Base-by-base conservation (phyloP, 495 filamentous ascomycete species). In the Neurospora cerealis region DNA sequence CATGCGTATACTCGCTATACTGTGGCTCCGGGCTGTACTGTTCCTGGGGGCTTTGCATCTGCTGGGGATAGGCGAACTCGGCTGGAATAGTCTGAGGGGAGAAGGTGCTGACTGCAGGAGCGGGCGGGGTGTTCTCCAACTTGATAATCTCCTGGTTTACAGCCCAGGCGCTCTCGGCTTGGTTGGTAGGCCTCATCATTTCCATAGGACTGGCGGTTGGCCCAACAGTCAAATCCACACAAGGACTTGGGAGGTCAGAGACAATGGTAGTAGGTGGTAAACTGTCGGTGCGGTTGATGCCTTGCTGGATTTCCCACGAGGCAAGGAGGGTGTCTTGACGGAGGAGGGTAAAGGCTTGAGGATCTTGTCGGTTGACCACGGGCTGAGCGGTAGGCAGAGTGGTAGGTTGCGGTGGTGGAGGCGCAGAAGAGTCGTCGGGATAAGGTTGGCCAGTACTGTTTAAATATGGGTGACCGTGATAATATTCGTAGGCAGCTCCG, bases 121-220 rank as follows among this genome's bases (percentile, higher is more conserved):
- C 76, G 4, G 81, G 82, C 32, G 78, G 78, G 7, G 83, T 82
- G 76, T 80, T 83, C 71, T 84, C 79, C 32, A 84, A 80, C 72
- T 81, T 81, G 70, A 81, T 77, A 46, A 83, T 78, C 60, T 82
- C 82, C 70, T 85, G 84, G 69, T 83, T 78, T n/a, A 78, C 34
- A 71, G 73, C 75, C 73, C 75, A 80, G 24, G 80, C 80, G 46
- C 76, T 83, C 75, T 86, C 84, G 69, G 73, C 74, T 39, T 77
- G 73, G 74, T 81, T 85, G 71, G 84, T 83, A 15, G 84, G 84
- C 69, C 80, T 81, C 80, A 85, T 85, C 76, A 85, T 79, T 66
- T 82, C 80, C 83, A 85, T 85, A 32, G 84, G 84, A 44, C 79
- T 80, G 11, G 71, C 79, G 70, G 78, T 81, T 17, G 80, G 79